Conservation (phyloP, 768 basidiomycete species). For the Lentinula aciculospora region DNA sequence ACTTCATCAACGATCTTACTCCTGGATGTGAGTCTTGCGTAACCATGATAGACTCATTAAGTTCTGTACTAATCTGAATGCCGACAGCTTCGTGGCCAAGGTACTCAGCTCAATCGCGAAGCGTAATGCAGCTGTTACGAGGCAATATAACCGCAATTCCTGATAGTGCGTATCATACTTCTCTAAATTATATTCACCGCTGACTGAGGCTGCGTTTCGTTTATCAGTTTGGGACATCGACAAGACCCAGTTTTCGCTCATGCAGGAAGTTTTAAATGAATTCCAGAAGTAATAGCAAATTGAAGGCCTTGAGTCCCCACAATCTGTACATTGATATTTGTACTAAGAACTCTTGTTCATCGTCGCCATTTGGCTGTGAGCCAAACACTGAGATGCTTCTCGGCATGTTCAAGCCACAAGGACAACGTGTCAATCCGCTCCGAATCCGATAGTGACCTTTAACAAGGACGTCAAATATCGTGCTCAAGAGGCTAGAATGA, state of each 20-base stretch:
- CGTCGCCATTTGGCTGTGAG: too few relatives aligned
- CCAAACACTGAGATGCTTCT: conserved; percentile 73
- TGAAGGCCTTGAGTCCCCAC: too few relatives aligned
- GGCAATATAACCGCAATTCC: conserved; percentile 48
- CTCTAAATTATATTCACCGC: not conserved
- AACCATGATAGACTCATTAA: not conserved
- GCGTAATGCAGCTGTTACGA: conserved; percentile 44
- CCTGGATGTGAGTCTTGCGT: conserved; percentile 41
- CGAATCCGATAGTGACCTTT: conserved; percentile 85
- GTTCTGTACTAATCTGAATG: not conserved
- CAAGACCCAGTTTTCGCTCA: conserved; percentile 38
- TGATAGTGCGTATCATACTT: conserved; percentile 33
- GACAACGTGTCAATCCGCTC: conserved; percentile 90
- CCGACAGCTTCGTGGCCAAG: conserved; percentile 41
- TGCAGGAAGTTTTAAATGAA: conserved; percentile 31
- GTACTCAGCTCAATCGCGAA: conserved; percentile 26
- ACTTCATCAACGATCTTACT: conserved; percentile 49
- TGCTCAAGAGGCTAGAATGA: conserved; percentile 67
- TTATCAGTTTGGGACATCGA: conserved; percentile 33
- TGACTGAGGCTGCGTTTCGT: not conserved
- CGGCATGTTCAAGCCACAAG: conserved; percentile 76
- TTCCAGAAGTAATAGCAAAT: conserved; percentile 34
- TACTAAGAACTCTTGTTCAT: too few relatives aligned
- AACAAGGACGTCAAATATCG: conserved; percentile 81
- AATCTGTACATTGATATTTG: too few relatives aligned